Conservation (phyloP, 2,329 filamentous ascomycete genomes). For the Ascochyta koolunga region DNA sequence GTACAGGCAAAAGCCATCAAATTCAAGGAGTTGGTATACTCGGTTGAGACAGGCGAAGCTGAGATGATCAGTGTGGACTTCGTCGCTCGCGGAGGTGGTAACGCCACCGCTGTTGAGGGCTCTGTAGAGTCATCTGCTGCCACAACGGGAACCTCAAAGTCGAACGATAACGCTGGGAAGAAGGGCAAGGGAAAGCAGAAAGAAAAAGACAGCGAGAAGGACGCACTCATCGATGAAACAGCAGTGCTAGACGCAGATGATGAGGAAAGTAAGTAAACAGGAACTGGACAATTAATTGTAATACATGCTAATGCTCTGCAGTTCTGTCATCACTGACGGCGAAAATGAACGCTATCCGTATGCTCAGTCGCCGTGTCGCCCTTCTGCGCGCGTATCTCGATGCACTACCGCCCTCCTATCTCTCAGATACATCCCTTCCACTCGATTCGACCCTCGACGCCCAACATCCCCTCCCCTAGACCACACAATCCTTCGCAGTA, state of each 20-base stretch:
- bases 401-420: conserved; percentile 70
- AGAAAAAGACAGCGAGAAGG: conserved; percentile 46
- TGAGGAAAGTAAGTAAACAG: conserved; percentile 61
- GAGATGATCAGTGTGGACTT: conserved; percentile 99
- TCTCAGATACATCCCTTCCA: conserved; percentile 55
- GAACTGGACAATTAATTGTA: background rate
- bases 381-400: conserved; percentile 73
- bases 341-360: conserved; percentile 91
- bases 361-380: conserved; percentile 71
- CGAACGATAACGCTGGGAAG: conserved; percentile 55
- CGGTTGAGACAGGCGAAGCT: conserved; percentile 90
- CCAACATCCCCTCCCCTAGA: conserved; percentile 52
- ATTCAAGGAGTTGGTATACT: conserved; percentile 84
- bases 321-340: conserved; percentile 74
- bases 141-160: conserved; percentile 25
- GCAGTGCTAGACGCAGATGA: conserved; percentile 62
- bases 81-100: conserved; percentile 82
- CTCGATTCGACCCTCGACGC: conserved; percentile 37
- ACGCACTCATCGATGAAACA: conserved; percentile 43
- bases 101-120: conserved; percentile 66
- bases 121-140: conserved; percentile 28
- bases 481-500: conserved; percentile 80
- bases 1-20: conserved; percentile 60
- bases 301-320: conserved; percentile 31
- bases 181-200: conserved; percentile 60